Percentiles rank a stretch among this genome's conserved stretches.
These are phyloP conservation scores for Tarenaya hassleriana DNA, from an alignment of 345 rosid species.

Conservation along the genomic window DNA sequence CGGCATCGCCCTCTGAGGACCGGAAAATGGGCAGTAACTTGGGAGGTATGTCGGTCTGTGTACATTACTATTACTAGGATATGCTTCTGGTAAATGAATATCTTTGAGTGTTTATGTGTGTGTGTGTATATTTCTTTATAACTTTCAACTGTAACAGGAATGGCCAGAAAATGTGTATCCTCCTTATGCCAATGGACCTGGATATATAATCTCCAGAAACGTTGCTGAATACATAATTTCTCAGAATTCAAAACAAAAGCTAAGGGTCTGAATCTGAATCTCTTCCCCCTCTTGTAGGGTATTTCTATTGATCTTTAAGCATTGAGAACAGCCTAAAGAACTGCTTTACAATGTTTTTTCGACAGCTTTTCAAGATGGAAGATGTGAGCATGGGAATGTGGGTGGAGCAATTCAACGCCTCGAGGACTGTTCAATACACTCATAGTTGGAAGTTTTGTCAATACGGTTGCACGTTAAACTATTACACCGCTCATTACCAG, in stretches of 20 bases:
- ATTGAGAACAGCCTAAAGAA: too few relatives aligned
- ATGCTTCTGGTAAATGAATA: not conserved
- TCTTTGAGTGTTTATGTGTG: not conserved
- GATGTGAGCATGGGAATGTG: slow-evolving; percentile 98
- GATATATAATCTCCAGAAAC: slow-evolving; percentile 67
- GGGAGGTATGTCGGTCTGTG: too few relatives aligned
- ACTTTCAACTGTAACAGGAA: slow-evolving; percentile 36
- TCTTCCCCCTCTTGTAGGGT: not conserved
- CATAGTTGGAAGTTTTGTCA: slow-evolving; percentile 76
- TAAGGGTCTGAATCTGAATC: slow-evolving; percentile 42
- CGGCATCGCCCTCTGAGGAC: slow-evolving; percentile 72
- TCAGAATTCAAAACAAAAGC: slow-evolving; percentile 63
- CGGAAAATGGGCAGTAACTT: slow-evolving; percentile 93
- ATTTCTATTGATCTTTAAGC: not conserved
- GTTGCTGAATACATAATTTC: slow-evolving; percentile 54
- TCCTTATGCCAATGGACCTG: slow-evolving; percentile 89
- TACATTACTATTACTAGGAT: too few relatives aligned
- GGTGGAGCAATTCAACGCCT: slow-evolving; percentile 75
- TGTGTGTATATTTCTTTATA: not conserved
- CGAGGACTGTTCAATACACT: slow-evolving; percentile 50
- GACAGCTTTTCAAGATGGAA: slow-evolving; percentile 93
- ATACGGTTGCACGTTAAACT: slow-evolving; percentile 70
- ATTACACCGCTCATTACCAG: slow-evolving; percentile 84
- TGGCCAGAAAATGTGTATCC: slow-evolving; percentile 96
- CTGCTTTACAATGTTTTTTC: too few relatives aligned